Percentiles rank a stretch among this genome's conserved stretches.
phyloP scores from a whole-genome alignment of 2,329 filamentous ascomycete genomes.

The Cercospora zeae-maydis region DNA sequence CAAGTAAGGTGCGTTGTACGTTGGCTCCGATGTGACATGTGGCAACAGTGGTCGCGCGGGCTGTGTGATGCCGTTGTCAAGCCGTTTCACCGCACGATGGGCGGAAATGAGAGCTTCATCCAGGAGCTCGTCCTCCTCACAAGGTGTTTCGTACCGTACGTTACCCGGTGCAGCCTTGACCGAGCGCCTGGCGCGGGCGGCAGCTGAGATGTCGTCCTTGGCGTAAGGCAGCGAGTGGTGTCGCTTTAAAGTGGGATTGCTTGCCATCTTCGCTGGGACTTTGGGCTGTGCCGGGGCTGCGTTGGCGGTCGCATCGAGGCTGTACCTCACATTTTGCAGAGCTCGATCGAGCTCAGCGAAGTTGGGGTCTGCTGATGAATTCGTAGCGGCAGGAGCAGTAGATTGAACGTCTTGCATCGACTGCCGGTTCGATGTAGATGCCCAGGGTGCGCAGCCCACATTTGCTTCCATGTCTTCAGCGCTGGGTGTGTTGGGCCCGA shows the following conservation, averaged over 20 bases:
- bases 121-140: slow-evolving; percentile 92
- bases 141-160: slow-evolving; percentile 80
- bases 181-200: slow-evolving; percentile 74
- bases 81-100: slow-evolving; percentile 66
- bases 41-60: slow-evolving; percentile 49
- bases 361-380: slow-evolving; percentile 48
- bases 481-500: slow-evolving; percentile 71
- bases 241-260: slow-evolving; percentile 48
- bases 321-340: slow-evolving; percentile 58
- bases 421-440: slow-evolving; percentile 61
- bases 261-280: slow-evolving; percentile 38
- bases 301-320: slow-evolving; percentile 47
- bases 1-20: slow-evolving; percentile 53
- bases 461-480: slow-evolving; percentile 91
- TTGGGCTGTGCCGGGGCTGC: slow-evolving; percentile 35
- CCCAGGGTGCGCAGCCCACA: slow-evolving; percentile 86
- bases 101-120: slow-evolving; percentile 83
- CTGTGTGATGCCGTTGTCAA: slow-evolving; percentile 51
- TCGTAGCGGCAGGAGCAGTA: slow-evolving; percentile 50
- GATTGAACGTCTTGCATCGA: slow-evolving; percentile 58
- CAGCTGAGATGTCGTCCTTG: slow-evolving; percentile 58
- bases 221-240: slow-evolving; percentile 47
- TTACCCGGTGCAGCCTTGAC: slow-evolving; percentile 65
- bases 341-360: slow-evolving; percentile 60
- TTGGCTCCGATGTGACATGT: slow-evolving; percentile 63